Evolutionary conservation across 2,329 filamentous ascomycete genomes (phyloP), one percentile per base, ranked within the genome.

Genomic region (Neoarthrinium moseri): DNA sequence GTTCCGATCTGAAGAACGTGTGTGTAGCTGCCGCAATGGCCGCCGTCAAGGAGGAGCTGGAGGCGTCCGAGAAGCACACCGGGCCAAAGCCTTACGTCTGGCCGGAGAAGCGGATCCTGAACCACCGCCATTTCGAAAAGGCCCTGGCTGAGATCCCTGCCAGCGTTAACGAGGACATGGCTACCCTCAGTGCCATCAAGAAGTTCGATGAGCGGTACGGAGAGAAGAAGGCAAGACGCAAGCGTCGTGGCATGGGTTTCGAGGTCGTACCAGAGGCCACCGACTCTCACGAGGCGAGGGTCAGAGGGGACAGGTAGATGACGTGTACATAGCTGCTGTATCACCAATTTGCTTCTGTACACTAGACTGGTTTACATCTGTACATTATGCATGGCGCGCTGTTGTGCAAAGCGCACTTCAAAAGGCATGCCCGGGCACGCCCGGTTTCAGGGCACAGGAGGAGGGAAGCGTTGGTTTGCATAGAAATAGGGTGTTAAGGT

Each of bases 151-250:
- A 97, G 66, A 96, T 99, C 55, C 89, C 86, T 46, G 91, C 94
- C 0, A 95, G 89, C 58, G 91, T 96, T 54, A 91, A 83, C 57
- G 92, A 96, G 66, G 91, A 99, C 60, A 97, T 96, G 92, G 77
- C 82, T 39, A 89, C 83, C 24, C 72, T 99, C 51, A 81, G 83
- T 53, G 88, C 89, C 11, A 96, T 99, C 58, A 81, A 89, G 57
- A 95, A 95, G 68, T 99, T 97, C 61, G 94, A 99, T 62, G 89
- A 96, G 69, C 87, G 92, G 64, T 99, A 91, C 64, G 92, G 94
- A 21, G 91, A 96, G 62, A 80, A 86, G 27, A 86, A 82, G 59
- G 81, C 78, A 2, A 79, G 80, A 55, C 78, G 81, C 65, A 81
- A 70, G 58, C 66, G 65, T 45, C 71, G 69, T 49, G 66, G 63